A percentile compares a stretch with the other conserved stretches of the same genome.
These are phyloP conservation scores for Solanum aculeatissimum DNA, from an alignment of 305 asterid genomes.

Conservation along the genomic window DNA sequence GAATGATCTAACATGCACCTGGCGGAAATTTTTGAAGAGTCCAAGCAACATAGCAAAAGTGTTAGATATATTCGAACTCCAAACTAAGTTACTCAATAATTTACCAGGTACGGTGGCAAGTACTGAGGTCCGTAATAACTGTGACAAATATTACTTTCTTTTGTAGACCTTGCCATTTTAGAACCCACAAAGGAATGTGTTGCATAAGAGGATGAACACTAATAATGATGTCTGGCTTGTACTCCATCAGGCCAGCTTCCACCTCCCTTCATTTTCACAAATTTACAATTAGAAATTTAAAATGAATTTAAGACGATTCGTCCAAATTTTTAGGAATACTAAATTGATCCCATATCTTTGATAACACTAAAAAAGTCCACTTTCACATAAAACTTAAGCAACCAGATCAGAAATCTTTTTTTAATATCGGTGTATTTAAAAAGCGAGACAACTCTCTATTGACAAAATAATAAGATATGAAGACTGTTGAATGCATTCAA, in stretches of 20 bases:
- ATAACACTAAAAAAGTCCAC: background rate
- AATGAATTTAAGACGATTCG: background rate
- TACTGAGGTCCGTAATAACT: conserved; percentile 80
- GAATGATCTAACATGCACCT: background rate
- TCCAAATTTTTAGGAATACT: background rate
- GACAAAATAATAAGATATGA: background rate
- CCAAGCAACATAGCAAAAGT: background rate
- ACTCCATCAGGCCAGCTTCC: conserved; percentile 96
- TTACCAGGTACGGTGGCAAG: conserved; percentile 97
- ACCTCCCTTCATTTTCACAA: conserved; percentile 55
- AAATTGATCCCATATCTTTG: background rate
- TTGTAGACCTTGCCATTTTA: conserved; percentile 89
- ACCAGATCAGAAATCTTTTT: background rate
- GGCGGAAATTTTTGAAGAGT: fast-evolving
- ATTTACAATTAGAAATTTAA: background rate
- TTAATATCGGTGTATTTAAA: background rate
- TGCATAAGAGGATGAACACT: conserved; percentile 99
- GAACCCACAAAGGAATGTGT: conserved; percentile 91
- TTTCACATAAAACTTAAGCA: background rate
- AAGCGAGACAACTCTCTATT: background rate
- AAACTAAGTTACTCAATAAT: background rate
- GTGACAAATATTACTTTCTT: conserved; percentile 83
- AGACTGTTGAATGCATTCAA: background rate
- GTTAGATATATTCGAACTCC: background rate
- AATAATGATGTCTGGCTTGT: conserved; percentile 85